Percentiles rank a stretch among this genome's conserved stretches.
phyloP scores from a whole-genome alignment of 768 basidiomycete species.

The Hygrocybe punicea region DNA sequence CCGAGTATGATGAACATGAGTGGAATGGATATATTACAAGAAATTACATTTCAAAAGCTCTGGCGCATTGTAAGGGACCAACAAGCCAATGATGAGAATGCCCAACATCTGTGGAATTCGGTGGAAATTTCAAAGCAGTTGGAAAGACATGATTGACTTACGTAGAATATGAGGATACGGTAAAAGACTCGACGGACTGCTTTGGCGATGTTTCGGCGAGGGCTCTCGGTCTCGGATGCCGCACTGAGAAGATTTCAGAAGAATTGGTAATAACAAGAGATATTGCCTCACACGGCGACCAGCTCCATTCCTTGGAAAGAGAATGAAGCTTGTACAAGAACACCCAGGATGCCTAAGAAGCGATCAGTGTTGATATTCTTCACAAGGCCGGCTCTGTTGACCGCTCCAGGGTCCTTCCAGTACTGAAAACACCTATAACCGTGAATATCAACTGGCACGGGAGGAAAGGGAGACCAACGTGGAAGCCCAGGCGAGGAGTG shows the following conservation, averaged over 20 bases:
- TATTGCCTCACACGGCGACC: conserved; percentile 53
- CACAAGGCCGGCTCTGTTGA: conserved; percentile 43
- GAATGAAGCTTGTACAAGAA: conserved; percentile 59
- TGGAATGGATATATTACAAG: neutral
- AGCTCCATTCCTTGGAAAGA: conserved; percentile 78
- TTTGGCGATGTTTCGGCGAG: conserved; percentile 73
- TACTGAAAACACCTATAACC: conserved; percentile 35
- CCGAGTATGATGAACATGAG: neutral
- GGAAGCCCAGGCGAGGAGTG: conserved; percentile 62
- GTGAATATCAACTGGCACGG: neutral
- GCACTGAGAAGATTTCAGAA: conserved; percentile 40
- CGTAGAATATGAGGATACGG: conserved; percentile 77
- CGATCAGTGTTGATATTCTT: conserved; percentile 44
- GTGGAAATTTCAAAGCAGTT: neutral
- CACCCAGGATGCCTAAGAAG: conserved; percentile 44
- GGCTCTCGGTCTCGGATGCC: conserved; percentile 74
- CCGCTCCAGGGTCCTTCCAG: conserved; percentile 71
- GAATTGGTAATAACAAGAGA: neutral
- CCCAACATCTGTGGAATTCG: conserved; percentile 52
- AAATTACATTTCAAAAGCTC: conserved; percentile 42
- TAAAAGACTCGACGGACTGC: conserved; percentile 76
- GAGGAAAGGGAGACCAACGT: conserved; percentile 34
- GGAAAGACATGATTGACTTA: conserved; percentile 25
- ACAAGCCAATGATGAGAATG: conserved; percentile 71
- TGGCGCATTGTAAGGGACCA: conserved; percentile 66